phyloP scores from a whole-genome alignment of 441 rosid species.

The Jatropha podagrica region DNA sequence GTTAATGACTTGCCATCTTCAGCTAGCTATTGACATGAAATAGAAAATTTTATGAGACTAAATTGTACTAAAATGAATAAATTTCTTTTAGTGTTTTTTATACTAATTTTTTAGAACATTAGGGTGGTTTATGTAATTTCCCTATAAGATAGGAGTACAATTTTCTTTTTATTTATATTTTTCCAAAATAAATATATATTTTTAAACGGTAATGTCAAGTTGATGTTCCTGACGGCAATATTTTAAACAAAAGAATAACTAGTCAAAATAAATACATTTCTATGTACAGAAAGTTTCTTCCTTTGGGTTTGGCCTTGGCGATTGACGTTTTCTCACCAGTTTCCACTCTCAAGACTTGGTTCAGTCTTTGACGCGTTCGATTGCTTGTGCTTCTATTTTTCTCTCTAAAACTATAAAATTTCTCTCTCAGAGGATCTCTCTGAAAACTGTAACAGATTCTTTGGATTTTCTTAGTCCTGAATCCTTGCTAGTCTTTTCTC shows the following conservation, averaged over 20 bases:
- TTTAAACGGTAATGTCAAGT: not conserved
- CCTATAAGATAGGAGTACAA: too few relatives aligned
- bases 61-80: too few relatives aligned
- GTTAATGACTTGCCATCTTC: too few relatives aligned
- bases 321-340: constrained; percentile 23
- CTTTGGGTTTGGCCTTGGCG: not conserved
- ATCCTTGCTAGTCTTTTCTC: constrained; percentile 10
- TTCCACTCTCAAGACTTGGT: constrained; percentile 10
- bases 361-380: constrained; percentile 14
- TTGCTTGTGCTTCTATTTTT: not conserved
- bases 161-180: too few relatives aligned
- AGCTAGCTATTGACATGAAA: too few relatives aligned
- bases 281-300: not conserved
- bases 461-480: constrained; percentile 6
- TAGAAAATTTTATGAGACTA: too few relatives aligned
- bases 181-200: not conserved
- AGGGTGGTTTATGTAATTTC: not conserved
- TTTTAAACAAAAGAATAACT: not conserved
- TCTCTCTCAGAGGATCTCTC: not conserved
- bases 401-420: not conserved
- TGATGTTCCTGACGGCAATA: not conserved
- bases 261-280: not conserved
- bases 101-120: too few relatives aligned
- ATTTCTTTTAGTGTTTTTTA: too few relatives aligned
- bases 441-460: constrained; percentile 10